A percentile compares a stretch with the other conserved stretches of the same genome.
Conservation (phyloP, 768 basidiomycete genomes). For the Rhodotorula kratochvilovae region DNA sequence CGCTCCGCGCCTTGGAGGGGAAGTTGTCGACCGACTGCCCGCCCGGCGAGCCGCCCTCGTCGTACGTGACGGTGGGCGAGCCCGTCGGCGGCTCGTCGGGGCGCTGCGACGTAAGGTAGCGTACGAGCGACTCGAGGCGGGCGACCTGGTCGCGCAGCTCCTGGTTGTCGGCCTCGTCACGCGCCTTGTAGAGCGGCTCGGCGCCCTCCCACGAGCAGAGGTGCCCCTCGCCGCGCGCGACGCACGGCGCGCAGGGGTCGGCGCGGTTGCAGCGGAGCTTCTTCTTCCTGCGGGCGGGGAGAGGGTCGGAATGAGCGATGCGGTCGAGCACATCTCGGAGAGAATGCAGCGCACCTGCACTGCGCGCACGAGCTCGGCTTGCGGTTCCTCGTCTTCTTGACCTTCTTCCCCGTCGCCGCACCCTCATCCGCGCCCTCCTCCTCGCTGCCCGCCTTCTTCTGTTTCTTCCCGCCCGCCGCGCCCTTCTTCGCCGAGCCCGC, state of each 20-base stretch:
- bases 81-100: not conserved
- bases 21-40: conserved; percentile 3
- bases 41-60: not conserved
- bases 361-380: conserved; percentile 28
- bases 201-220: conserved; percentile 29
- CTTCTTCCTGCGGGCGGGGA: conserved; percentile 5
- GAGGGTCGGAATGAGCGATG: not conserved
- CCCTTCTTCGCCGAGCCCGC: not conserved
- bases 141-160: conserved; percentile 30
- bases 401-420: conserved; percentile 2
- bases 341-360: not conserved
- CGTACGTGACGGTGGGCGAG: not conserved
- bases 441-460: not conserved
- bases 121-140: conserved; percentile 35
- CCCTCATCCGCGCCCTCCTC: not conserved
- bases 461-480: not conserved
- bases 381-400: conserved; percentile 32
- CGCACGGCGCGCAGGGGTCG: conserved; percentile 31
- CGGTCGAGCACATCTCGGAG: not conserved
- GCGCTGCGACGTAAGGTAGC: conserved; percentile 33
- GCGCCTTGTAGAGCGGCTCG: conserved; percentile 24
- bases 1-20: not conserved
- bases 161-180: conserved; percentile 26
- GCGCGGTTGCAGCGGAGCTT: conserved; percentile 30
- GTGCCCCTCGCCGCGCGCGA: not conserved